These are phyloP conservation scores for Xylogone sp. DNA, from an alignment of 2,329 filamentous ascomycete genomes.

Conservation along the genomic window DNA sequence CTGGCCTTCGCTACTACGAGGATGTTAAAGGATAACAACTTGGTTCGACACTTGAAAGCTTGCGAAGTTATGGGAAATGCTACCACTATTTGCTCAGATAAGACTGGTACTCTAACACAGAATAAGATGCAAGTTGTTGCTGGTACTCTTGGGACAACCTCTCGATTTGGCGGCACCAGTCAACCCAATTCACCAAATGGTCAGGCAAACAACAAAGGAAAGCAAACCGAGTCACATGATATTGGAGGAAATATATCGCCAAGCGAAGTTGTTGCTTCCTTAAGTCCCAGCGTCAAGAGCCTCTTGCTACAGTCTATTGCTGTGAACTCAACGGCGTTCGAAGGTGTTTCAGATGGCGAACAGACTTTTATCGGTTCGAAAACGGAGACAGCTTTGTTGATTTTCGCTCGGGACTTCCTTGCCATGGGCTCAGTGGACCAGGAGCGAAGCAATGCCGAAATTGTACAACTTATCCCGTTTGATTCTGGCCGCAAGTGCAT, in stretches of 20 bases:
- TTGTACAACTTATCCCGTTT: conserved; percentile 46
- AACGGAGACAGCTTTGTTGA: conserved; percentile 72
- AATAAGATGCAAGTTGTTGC: conserved; percentile 76
- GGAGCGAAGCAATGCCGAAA: conserved; percentile 57
- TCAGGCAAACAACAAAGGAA: conserved; percentile 12
- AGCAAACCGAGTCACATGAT: conserved; percentile 14
- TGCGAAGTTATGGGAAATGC: conserved; percentile 72
- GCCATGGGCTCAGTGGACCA: conserved; percentile 59
- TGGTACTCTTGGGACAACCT: conserved; percentile 59
- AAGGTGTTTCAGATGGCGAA: conserved; percentile 57
- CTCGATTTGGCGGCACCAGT: conserved; percentile 43
- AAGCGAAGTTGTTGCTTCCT: conserved; percentile 24
- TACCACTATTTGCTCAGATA: conserved; percentile 76
- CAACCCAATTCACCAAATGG: conserved; percentile 22
- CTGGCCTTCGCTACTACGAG: conserved; percentile 64
- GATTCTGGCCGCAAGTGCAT: conserved; percentile 59
- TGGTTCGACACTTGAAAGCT: conserved; percentile 63
- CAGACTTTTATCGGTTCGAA: conserved; percentile 68
- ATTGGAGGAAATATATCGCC: conserved; percentile 21
- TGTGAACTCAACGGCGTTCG: conserved; percentile 68
- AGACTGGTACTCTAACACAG: conserved; percentile 71
- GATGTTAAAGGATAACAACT: conserved; percentile 67
- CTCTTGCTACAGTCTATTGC: conserved; percentile 61
- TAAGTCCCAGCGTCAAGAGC: conserved; percentile 19
- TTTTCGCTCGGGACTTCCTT: conserved; percentile 62